A percentile compares a stretch with the other conserved stretches of the same genome.
phyloP scores from a whole-genome alignment of 139 green algal species.

The Picochlorum sp. region DNA sequence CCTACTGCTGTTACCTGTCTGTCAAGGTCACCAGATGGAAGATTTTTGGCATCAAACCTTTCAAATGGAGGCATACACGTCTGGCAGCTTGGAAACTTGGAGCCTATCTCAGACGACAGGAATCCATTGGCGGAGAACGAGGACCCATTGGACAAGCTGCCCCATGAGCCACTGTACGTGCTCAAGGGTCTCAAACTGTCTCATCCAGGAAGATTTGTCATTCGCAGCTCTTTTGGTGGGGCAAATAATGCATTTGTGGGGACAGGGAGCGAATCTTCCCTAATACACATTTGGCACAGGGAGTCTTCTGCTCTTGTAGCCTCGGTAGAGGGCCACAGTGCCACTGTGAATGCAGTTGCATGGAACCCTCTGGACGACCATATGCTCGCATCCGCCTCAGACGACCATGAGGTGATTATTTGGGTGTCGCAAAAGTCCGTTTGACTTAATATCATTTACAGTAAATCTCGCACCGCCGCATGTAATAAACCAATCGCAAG shows the following conservation, averaged over 20 bases:
- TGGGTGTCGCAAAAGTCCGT: no score
- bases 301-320: constrained; percentile 62
- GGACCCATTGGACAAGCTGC: constrained; percentile 15
- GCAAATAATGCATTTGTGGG: constrained; percentile 63
- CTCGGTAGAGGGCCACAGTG: constrained; percentile 59
- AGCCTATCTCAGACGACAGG: neutral
- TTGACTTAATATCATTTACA: no score
- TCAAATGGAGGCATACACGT: constrained; percentile 15
- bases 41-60: constrained; percentile 50
- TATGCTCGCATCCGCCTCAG: constrained; percentile 22
- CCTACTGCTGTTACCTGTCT: constrained; percentile 36
- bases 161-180: neutral
- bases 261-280: constrained; percentile 56
- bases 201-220: constrained; percentile 59
- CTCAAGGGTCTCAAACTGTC: neutral
- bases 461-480: no score
- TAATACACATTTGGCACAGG: constrained; percentile 68
- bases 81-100: constrained; percentile 22
- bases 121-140: neutral
- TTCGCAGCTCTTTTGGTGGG: constrained; percentile 75
- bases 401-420: constrained; percentile 26
- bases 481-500: no score
- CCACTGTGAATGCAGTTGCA: constrained; percentile 76
- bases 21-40: constrained; percentile 39
- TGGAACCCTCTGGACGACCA: constrained; percentile 76